phyloP scores from a whole-genome alignment of 2,329 filamentous ascomycete species.

The Pseudogymnoascus sp. region DNA sequence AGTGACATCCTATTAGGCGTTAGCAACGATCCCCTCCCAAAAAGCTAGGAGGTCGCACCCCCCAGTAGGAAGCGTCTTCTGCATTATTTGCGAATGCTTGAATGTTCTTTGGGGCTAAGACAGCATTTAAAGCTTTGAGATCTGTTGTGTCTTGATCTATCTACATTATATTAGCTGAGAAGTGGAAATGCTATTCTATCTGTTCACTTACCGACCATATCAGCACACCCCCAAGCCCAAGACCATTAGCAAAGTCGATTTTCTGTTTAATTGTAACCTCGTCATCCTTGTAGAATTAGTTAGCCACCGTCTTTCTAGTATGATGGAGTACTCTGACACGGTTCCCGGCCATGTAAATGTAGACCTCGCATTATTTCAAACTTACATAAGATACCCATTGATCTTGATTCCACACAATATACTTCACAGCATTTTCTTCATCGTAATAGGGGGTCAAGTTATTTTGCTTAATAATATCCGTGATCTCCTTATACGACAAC shows the following conservation, averaged over 20 bases:
- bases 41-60: background rate
- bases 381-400: constrained; percentile 32
- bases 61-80: background rate
- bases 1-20: background rate
- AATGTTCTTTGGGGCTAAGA: background rate
- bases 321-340: background rate
- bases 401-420: constrained; percentile 28
- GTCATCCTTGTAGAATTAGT: constrained; percentile 25
- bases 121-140: background rate
- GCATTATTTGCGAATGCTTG: background rate
- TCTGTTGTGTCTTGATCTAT: constrained; percentile 8
- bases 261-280: constrained; percentile 22
- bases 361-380: background rate
- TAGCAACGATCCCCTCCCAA: background rate
- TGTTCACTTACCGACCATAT: background rate
- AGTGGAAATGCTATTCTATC: background rate
- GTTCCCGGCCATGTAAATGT: background rate
- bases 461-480: constrained; percentile 22
- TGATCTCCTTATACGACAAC: constrained; percentile 31
- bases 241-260: constrained; percentile 20
- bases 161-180: background rate
- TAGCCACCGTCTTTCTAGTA: constrained; percentile 16
- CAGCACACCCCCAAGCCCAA: constrained; percentile 15
- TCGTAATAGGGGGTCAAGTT: constrained; percentile 15
- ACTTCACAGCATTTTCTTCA: constrained; percentile 27